Evolutionary conservation across 495 filamentous ascomycete genomes (phyloP).

Genomic region (Penicillium pancosmium): DNA sequence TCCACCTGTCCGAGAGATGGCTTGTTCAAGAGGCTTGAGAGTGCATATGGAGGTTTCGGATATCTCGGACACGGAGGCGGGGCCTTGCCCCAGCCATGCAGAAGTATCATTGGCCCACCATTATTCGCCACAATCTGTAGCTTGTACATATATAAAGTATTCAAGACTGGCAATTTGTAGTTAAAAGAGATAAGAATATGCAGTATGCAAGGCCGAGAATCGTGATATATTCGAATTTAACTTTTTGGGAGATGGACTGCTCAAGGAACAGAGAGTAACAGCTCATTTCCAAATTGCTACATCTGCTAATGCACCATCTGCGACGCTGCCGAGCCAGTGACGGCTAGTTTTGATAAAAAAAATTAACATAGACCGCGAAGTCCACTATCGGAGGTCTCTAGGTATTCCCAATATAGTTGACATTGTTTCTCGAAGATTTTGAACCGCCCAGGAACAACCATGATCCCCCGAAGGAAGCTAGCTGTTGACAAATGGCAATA

Average conservation of each 20-base stretch:
- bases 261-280: too few relatives aligned
- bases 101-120: neutral
- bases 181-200: neutral
- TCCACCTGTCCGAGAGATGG: neutral
- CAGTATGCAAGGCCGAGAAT: neutral
- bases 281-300: too few relatives aligned
- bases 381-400: too few relatives aligned
- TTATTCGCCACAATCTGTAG: neutral
- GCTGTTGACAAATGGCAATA: neutral
- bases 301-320: too few relatives aligned
- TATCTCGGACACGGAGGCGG: slow-evolving; percentile 7
- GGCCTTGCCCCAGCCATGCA: neutral
- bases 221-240: too few relatives aligned
- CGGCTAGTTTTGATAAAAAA: too few relatives aligned
- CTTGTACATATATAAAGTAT: too few relatives aligned
- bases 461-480: too few relatives aligned
- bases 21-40: neutral
- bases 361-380: too few relatives aligned
- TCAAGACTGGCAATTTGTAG: neutral
- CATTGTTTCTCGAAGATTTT: neutral
- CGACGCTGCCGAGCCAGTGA: too few relatives aligned
- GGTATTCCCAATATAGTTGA: too few relatives aligned
- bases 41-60: neutral
- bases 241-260: too few relatives aligned
- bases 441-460: neutral